A percentile compares a stretch with the other conserved stretches of the same genome.
phyloP scores from a whole-genome alignment of 306 rosid species.

The Ceratonia siliqua region DNA sequence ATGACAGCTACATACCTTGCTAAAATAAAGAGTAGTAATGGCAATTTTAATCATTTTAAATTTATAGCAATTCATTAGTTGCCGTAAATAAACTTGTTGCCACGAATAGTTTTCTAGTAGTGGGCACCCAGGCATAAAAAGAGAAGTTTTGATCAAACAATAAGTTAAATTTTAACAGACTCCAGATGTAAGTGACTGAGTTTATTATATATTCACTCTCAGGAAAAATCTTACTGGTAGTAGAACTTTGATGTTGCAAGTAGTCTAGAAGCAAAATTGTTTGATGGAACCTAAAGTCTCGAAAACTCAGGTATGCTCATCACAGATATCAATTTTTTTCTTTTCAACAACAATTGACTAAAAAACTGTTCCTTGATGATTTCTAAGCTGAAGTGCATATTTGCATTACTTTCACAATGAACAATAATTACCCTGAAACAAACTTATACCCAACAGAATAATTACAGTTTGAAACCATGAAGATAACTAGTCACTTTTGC shows the following conservation, averaged over 20 bases:
- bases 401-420: not conserved
- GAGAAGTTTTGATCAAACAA: conserved; percentile 6
- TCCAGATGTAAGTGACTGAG: not conserved
- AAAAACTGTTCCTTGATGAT: not conserved
- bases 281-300: not conserved
- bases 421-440: not conserved
- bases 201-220: not conserved
- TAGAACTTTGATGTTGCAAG: not conserved
- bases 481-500: not conserved
- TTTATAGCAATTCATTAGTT: conserved; percentile 5
- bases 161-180: conserved; percentile 4
- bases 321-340: not conserved
- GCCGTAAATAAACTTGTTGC: not conserved
- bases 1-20: not conserved
- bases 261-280: not conserved
- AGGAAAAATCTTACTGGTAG: not conserved
- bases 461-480: not conserved
- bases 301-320: not conserved
- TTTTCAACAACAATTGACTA: not conserved
- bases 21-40: not conserved
- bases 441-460: not conserved
- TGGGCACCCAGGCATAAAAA: conserved; percentile 9
- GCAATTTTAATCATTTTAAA: not conserved
- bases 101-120: conserved; percentile 2
- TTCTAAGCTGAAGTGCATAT: not conserved